Conservation (phyloP, 345 rosid genomes). For the Syzygium jambos region DNA sequence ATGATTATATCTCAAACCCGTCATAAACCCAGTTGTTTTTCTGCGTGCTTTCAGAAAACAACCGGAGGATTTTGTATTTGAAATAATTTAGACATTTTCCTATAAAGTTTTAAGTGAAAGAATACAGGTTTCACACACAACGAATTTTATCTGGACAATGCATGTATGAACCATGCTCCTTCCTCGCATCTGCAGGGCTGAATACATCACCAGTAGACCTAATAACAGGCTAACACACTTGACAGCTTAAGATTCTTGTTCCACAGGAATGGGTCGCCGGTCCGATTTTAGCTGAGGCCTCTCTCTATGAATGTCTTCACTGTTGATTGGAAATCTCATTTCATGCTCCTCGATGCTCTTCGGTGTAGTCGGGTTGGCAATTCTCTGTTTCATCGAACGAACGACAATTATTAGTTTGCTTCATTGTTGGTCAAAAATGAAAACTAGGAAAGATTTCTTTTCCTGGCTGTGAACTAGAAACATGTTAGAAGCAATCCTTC, state of each 20-base stretch:
- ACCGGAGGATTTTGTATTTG: neutral
- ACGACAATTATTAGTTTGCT: neutral
- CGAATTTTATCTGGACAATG: neutral
- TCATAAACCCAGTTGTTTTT: neutral
- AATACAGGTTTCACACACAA: neutral
- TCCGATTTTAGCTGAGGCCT: constrained; percentile 9
- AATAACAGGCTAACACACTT: neutral
- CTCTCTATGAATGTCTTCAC: constrained; percentile 9
- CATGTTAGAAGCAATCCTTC: neutral
- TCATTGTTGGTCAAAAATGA: neutral
- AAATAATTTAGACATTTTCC: neutral
- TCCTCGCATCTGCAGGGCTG: neutral
- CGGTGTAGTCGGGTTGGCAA: neutral
- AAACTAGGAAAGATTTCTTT: neutral
- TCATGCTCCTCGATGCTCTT: constrained; percentile 11
- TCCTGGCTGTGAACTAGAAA: neutral
- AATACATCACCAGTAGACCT: neutral
- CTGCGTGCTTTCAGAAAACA: neutral
- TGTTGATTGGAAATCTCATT: constrained; percentile 5
- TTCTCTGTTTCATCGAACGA: constrained; percentile 11
- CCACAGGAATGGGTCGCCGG: constrained; percentile 5
- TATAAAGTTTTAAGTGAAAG: neutral
- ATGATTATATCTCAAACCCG: too few relatives aligned
- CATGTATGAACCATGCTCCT: neutral
- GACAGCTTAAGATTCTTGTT: neutral